A percentile compares a stretch with the other conserved stretches of the same genome.
These are phyloP conservation scores for Clitoria ternatea DNA, from an alignment of 306 rosid genomes.

Conservation along the genomic window DNA sequence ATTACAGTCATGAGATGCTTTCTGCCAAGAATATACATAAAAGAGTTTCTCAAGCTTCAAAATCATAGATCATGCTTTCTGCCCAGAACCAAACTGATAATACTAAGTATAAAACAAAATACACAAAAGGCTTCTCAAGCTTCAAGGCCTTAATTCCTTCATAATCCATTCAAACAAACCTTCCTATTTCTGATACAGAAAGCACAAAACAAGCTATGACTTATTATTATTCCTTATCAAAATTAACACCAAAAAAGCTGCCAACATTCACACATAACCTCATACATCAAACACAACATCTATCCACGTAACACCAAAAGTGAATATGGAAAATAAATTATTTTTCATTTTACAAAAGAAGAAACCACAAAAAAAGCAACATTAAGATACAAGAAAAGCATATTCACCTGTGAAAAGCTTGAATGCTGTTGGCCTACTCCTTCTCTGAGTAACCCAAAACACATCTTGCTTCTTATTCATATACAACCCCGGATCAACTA, in stretches of 20 bases:
- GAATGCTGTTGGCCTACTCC: conserved; percentile 98
- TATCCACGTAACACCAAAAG: background rate
- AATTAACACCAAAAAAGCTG: conserved; percentile 22
- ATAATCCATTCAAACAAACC: background rate
- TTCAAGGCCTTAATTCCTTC: background rate
- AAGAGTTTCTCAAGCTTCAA: too few species aligned
- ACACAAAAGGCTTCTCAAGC: background rate
- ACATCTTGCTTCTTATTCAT: conserved; percentile 87
- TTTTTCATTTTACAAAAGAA: background rate
- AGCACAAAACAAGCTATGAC: background rate
- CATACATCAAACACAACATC: too few species aligned
- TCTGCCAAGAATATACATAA: background rate
- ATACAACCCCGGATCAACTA: conserved; percentile 93
- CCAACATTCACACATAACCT: too few species aligned
- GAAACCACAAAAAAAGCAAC: background rate
- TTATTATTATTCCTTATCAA: conserved; percentile 24
- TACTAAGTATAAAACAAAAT: too few species aligned
- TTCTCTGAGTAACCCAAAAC: conserved; percentile 86
- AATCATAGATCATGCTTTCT: too few species aligned
- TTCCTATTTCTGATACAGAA: background rate
- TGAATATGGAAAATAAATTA: background rate
- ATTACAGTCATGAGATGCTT: background rate
- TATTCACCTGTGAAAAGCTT: conserved; percentile 86
- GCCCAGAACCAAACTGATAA: background rate
- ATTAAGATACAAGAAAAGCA: conserved; percentile 15